A percentile compares a stretch with the other conserved stretches of the same genome.
Conservation (phyloP, 192 early-diverging fungal species). For the Lobosporangium transversale region DNA sequence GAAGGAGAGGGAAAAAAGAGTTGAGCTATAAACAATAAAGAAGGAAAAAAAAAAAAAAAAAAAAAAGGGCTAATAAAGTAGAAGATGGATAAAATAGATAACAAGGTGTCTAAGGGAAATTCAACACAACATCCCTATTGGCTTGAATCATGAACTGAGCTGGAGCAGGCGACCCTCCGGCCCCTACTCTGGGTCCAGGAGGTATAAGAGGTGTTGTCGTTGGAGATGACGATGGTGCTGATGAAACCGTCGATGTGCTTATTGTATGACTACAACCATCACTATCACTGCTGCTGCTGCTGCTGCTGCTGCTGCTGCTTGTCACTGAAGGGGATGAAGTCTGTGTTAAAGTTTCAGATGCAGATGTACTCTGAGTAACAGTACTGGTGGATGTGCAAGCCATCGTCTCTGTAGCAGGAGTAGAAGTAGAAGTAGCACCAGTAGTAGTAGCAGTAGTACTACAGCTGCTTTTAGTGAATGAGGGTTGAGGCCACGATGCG, state of each 20-base stretch:
- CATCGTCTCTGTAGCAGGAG: neutral
- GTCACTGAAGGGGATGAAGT: neutral
- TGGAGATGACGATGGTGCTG: neutral
- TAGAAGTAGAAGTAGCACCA: neutral
- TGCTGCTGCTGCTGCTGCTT: no score
- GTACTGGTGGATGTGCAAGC: neutral
- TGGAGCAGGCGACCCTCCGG: conserved; percentile 11
- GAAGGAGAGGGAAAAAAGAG: no score
- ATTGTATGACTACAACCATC: no score
- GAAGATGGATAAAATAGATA: neutral
- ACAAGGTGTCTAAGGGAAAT: conserved; percentile 23
- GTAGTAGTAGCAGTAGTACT: conserved; percentile 4
- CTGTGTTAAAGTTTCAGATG: neutral
- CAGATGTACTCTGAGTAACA: neutral
- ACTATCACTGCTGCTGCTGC: no score
- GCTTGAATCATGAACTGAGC: conserved; percentile 36
- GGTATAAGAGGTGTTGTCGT: neutral
- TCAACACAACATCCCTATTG: conserved; percentile 28
- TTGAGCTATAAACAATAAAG: no score
- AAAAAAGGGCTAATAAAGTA: no score
- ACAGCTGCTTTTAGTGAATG: neutral
- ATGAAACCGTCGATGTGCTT: neutral
- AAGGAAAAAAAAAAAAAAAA: neutral
- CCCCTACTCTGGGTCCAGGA: conserved; percentile 9
- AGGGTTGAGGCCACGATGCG: neutral